Conservation (phyloP, 31 red algal species). For the Endocladia muricata region DNA sequence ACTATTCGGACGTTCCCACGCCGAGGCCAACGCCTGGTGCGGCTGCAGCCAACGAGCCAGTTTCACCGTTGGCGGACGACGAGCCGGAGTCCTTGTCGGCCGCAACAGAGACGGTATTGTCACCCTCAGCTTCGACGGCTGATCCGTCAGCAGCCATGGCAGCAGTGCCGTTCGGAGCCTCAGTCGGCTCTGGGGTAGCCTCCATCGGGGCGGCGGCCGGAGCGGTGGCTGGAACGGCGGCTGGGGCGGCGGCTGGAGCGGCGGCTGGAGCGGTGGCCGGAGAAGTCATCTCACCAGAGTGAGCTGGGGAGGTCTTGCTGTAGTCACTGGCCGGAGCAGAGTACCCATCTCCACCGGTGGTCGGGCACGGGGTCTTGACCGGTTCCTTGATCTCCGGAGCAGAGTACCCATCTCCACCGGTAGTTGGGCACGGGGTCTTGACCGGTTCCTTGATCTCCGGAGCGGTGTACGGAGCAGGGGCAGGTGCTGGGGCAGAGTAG, state of each 20-base stretch:
- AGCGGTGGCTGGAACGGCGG: not conserved
- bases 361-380: not conserved
- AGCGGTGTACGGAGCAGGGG: conserved; percentile 16
- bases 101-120: conserved; percentile 46
- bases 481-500: conserved; percentile 23
- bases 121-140: conserved; percentile 40
- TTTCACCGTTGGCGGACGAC: conserved; percentile 50
- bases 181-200: conserved; percentile 15
- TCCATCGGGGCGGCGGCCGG: conserved; percentile 6
- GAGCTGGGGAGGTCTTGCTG: not conserved
- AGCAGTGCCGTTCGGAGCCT: conserved; percentile 5
- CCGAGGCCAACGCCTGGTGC: conserved; percentile 37
- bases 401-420: not conserved
- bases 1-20: conserved; percentile 21
- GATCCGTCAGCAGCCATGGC: conserved; percentile 33
- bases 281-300: not conserved
- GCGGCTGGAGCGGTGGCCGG: not conserved
- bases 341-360: not conserved
- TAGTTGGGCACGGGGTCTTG: conserved; percentile 5
- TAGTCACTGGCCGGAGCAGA: not conserved
- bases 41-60: conserved; percentile 25
- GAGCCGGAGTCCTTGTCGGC: conserved; percentile 25
- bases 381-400: not conserved
- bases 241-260: not conserved
- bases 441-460: not conserved